Evolutionary conservation across 2,329 filamentous ascomycete species (phyloP), one percentile per base, ranked within the genome.

Genomic region (Dothideomycetes sp.): DNA sequence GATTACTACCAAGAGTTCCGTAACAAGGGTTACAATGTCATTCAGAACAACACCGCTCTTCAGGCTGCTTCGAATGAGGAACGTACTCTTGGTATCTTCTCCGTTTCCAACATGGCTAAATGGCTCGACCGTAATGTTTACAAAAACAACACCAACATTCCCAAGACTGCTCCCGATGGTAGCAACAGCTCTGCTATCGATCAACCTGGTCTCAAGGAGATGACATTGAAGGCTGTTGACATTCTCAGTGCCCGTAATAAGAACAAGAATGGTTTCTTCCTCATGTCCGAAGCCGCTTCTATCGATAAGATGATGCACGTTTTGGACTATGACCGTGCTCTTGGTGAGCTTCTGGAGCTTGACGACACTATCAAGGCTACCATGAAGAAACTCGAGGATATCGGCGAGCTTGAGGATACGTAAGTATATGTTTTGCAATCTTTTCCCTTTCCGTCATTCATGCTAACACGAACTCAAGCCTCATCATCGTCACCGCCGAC

Each of bases 261-360:
- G 44, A 43, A 47, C 15, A 52, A 58, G 44, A 73, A 83, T 45
- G 85, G 85, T 5, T 93, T 82, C 73, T 86, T 91, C 70, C 71
- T 93, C 55, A 91, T 93, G 84, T 78, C 79, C 10, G 85, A 93
- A 61, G 85, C 81, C 18, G 85, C 85, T 12, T 84, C 78, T 2
- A 83, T 93, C 51, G 85, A 91, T 65, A 93, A 93, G 71, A 81
- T 85, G 71, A 91, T 93, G 84, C 85, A 93, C 64, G 60, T 68
- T 2, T 73, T 91, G 15, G 85, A 91, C 65, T 91, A 91, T 58
- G 83, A 91, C 63, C 82, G 85, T 40, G 82, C 85, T 1, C 76
- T 93, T 0, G 85, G 82, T 41, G 85, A 93, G 52, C 76, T 93
- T 1, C 75, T 93, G 28, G 85, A 93, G 64, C 73, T 93, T 23